Conservation (phyloP, 257 asterid genomes). For the Primulina huaijiensis region DNA sequence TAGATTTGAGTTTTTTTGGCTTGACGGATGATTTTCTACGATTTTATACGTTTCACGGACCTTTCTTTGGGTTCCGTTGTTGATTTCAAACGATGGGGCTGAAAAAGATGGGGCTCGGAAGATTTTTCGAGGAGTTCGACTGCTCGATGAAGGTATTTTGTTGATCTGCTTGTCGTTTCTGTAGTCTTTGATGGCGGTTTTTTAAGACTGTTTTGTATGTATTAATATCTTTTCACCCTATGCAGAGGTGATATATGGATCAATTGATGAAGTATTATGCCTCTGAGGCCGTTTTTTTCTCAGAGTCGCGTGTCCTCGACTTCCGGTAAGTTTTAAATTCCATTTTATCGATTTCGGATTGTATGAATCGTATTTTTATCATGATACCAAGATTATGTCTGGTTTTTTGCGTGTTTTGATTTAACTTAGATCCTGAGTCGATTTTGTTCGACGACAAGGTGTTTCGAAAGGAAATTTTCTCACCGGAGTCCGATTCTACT, state of each 20-base stretch:
- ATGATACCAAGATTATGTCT: too few species aligned
- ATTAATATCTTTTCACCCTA: background rate
- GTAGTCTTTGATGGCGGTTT: background rate
- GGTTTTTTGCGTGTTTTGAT: background rate
- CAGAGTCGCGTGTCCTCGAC: too few species aligned
- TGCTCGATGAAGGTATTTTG: slow-evolving; percentile 3
- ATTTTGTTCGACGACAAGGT: background rate
- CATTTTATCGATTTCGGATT: slow-evolving; percentile 26
- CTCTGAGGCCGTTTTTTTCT: too few species aligned
- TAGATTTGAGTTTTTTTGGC: background rate
- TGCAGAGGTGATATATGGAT: background rate
- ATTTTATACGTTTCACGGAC: background rate
- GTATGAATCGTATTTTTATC: background rate
- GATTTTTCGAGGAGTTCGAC: background rate
- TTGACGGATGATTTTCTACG: background rate
- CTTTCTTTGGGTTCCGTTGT: background rate
- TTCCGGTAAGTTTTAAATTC: background rate
- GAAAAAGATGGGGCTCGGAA: background rate
- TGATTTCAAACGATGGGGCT: background rate
- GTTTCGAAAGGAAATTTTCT: too few species aligned
- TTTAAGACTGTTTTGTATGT: background rate
- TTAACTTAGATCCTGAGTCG: background rate
- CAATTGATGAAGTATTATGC: background rate
- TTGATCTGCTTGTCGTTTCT: background rate
- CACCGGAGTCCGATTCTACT: background rate